Conservation (phyloP, 352 stramenopile genomes). For the Phytophthora quininea region DNA sequence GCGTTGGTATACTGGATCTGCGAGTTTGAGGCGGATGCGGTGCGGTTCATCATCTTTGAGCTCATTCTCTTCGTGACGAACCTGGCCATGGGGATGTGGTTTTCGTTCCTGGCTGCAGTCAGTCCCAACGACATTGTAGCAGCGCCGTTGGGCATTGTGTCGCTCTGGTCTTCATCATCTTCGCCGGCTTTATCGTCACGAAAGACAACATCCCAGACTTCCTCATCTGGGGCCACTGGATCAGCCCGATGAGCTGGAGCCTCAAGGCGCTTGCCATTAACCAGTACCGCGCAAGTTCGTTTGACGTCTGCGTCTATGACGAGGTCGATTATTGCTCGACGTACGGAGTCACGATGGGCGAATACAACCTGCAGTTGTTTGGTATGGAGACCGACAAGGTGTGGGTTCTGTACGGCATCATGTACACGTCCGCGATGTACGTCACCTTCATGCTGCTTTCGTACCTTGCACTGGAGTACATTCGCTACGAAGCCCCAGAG, state of each 20-base stretch:
- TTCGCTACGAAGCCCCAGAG: constrained; percentile 21
- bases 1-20: constrained; percentile 79
- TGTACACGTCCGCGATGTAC: constrained; percentile 21
- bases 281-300: constrained; percentile 33
- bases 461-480: constrained; percentile 17
- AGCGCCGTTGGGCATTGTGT: constrained; percentile 32
- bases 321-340: constrained; percentile 33
- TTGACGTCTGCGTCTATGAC: constrained; percentile 39
- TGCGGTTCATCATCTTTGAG: constrained; percentile 45
- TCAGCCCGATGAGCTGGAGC: constrained; percentile 58
- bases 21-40: constrained; percentile 37
- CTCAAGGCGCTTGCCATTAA: constrained; percentile 43
- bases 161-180: constrained; percentile 48
- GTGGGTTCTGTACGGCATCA: constrained; percentile 32
- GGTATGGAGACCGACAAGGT: constrained; percentile 34
- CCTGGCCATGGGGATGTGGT: constrained; percentile 13
- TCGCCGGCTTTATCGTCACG: constrained; percentile 51
- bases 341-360: constrained; percentile 35
- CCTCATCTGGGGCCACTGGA: constrained; percentile 57
- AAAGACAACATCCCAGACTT: constrained; percentile 47
- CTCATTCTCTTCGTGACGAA: constrained; percentile 40
- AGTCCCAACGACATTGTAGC: constrained; percentile 35
- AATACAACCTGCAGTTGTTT: constrained; percentile 38
- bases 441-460: constrained; percentile 29
- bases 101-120: constrained; percentile 40